Evolutionary conservation across 2,329 filamentous ascomycete genomes (phyloP), one percentile per base, ranked within the genome.

Genomic region (Didymella lethalis): DNA sequence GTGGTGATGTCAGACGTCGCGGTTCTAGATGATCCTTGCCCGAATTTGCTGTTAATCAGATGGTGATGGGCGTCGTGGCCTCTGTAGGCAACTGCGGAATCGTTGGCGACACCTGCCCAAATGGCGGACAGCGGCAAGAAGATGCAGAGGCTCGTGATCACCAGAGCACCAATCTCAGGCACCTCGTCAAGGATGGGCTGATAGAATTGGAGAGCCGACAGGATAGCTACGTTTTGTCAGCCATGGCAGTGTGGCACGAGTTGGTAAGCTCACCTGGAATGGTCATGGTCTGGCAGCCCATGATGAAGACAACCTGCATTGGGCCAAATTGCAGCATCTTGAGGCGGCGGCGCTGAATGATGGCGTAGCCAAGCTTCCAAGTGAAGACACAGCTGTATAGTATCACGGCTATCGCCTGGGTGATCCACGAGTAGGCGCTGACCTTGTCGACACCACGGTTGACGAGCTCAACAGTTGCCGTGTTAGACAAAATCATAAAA

Each of bases 291-390:
- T 89, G 87, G 61, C 85, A 87, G 47, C 86, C 85, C 83, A 89
- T 88, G 66, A 89, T 83, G 71, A 88, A 88, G 61, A 90, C 85
- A 56, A 88, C 83, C 65, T 88, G 85, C 81, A 90, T 86, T 1
- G 86, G 85, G 10, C 86, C 86, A 68, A 88, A 89, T 54, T 85
- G 82, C 54, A 78, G 81, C 67, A 89, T 79, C 1, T 86, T 85
- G 59, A 90, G 77, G 64, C 78, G 79, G 54, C 79, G 82, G 23
- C 88, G 83, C 62, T 84, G 79, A 8, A 79, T 71, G 32, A 90
- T 82, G 7, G 86, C 86, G 62, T 82, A 78, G 7, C 82, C 84
- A 4, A 90, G 80, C 74, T 90, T 90, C 56, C 73, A 76, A 38
- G 84, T 81, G 73, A 90, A 90, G 57, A 89, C 75, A n/a, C 78